phyloP scores from a whole-genome alignment of 2,329 filamentous ascomycete genomes.

The Trichoderma breve region DNA sequence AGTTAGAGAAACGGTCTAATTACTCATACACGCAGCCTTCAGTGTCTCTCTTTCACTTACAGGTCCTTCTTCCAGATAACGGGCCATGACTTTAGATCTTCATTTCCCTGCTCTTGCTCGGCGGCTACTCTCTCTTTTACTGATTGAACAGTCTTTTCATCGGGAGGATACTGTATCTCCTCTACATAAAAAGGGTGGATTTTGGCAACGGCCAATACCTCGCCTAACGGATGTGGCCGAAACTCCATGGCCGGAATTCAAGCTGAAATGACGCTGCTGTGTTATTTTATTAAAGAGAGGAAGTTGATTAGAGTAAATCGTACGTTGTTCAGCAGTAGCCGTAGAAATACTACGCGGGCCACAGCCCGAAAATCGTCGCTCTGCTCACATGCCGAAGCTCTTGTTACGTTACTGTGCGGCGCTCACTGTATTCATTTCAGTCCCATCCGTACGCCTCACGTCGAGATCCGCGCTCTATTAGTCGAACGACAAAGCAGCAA shows the following conservation, averaged over 20 bases:
- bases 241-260: not conserved
- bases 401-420: not conserved
- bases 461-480: not conserved
- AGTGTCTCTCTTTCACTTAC: constrained; percentile 22
- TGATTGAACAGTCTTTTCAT: constrained; percentile 1
- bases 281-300: not conserved
- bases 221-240: constrained; percentile 28
- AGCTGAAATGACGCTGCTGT: not conserved
- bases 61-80: constrained; percentile 27
- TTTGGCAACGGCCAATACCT: constrained; percentile 35
- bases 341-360: not conserved
- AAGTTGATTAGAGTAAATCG: not conserved
- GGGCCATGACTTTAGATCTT: constrained; percentile 17
- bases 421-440: not conserved
- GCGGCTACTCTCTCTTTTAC: constrained; percentile 17
- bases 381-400: not conserved
- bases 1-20: not conserved
- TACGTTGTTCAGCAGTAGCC: not conserved
- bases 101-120: not conserved
- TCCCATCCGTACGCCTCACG: not conserved
- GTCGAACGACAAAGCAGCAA: not conserved
- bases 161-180: constrained; percentile 33
- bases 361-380: not conserved
- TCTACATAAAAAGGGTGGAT: constrained; percentile 37
- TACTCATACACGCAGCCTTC: not conserved